Evolutionary conservation across 2,329 filamentous ascomycete genomes (phyloP).

Genomic region (Xylariaceae sp.): DNA sequence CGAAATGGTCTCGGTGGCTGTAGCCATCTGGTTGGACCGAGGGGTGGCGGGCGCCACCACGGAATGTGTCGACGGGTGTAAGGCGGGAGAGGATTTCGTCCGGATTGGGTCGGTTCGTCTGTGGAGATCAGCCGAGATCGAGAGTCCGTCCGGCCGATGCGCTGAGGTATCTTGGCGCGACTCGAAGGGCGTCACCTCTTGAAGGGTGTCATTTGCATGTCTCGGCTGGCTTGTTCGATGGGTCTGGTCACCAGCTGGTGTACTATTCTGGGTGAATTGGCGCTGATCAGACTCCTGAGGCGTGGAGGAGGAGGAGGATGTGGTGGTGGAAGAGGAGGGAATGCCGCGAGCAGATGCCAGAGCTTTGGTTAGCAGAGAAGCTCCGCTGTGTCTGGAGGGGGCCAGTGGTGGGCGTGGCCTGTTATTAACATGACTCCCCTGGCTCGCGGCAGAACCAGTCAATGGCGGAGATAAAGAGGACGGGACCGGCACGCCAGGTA

Average conservation of each 20-base stretch:
- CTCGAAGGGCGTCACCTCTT: slow-evolving; percentile 21
- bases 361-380: slow-evolving; percentile 53
- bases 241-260: slow-evolving; percentile 20
- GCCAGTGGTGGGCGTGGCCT: slow-evolving; percentile 41
- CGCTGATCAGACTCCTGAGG: slow-evolving; percentile 26
- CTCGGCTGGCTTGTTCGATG: slow-evolving; percentile 19
- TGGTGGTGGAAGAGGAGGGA: slow-evolving; percentile 25
- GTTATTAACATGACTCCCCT: slow-evolving; percentile 41
- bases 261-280: slow-evolving; percentile 24
- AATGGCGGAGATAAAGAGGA: slow-evolving; percentile 24
- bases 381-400: slow-evolving; percentile 43
- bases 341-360: slow-evolving; percentile 55
- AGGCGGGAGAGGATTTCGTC: slow-evolving; percentile 25
- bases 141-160: slow-evolving; percentile 34
- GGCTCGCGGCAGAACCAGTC: slow-evolving; percentile 25
- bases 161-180: slow-evolving; percentile 34
- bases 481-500: slow-evolving; percentile 21
- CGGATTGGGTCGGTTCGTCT: slow-evolving; percentile 32
- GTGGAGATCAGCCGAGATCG: slow-evolving; percentile 35
- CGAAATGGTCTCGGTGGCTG: slow-evolving; percentile 33
- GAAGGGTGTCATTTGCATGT: slow-evolving; percentile 20
- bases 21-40: slow-evolving; percentile 27
- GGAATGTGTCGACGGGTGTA: slow-evolving; percentile 11
- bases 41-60: slow-evolving; percentile 20
- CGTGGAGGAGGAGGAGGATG: slow-evolving; percentile 17